A percentile compares a stretch with the other conserved stretches of the same genome.
Evolutionary conservation across 768 basidiomycete genomes (phyloP).

Genomic region (Filobasidium floriforme): DNA sequence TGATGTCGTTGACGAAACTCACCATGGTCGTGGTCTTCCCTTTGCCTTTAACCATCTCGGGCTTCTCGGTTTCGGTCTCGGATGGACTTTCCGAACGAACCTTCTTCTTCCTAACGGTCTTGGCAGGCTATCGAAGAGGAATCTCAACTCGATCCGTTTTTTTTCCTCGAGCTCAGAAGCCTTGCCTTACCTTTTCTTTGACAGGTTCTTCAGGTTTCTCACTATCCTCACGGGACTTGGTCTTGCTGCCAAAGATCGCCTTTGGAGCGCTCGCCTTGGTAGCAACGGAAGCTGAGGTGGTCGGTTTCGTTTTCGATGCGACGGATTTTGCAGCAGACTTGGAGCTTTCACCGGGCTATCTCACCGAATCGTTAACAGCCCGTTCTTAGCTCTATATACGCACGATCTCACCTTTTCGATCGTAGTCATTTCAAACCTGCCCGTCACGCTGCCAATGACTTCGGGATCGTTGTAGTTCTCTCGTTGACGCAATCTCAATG

Average conservation of each 20-base stretch:
- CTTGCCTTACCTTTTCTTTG: background rate
- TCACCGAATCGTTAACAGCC: background rate
- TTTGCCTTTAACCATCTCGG: constrained; percentile 3
- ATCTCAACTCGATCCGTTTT: background rate
- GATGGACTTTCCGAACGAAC: constrained; percentile 3
- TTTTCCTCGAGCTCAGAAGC: background rate
- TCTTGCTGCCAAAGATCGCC: constrained; percentile 7
- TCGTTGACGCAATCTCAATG: constrained; percentile 9
- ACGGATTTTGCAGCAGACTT: constrained; percentile 11
- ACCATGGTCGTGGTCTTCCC: constrained; percentile 4
- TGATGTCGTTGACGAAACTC: background rate
- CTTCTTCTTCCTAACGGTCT: constrained; percentile 8
- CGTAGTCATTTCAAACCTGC: constrained; percentile 14
- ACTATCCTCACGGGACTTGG: background rate
- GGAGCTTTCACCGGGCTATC: background rate
- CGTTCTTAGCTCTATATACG: background rate
- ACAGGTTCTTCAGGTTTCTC: constrained; percentile 1
- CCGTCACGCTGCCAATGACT: constrained; percentile 10
- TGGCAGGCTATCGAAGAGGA: background rate
- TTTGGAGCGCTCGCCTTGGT: constrained; percentile 10
- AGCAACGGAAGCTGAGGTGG: background rate
- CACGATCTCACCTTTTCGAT: constrained; percentile 1
- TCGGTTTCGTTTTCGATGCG: constrained; percentile 1
- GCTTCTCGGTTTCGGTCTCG: background rate
- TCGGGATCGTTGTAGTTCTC: constrained; percentile 8